These are phyloP conservation scores for Schwanniomyces yamadae DNA, from an alignment of 805 yeast species.

Conservation along the genomic window DNA sequence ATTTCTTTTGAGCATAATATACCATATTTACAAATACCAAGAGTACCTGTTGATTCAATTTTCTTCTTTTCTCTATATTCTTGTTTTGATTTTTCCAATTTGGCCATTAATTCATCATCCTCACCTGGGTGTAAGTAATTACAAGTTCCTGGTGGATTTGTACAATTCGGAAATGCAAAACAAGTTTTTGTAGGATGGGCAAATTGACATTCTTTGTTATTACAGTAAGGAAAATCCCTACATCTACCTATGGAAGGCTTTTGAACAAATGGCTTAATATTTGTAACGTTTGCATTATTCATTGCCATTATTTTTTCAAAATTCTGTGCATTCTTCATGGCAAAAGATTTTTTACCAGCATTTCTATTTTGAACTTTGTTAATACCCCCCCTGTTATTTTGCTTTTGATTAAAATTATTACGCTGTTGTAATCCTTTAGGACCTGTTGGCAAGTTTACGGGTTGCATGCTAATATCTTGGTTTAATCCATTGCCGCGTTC, in stretches of 20 bases:
- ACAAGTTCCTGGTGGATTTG: slow-evolving; percentile 80
- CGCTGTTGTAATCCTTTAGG: slow-evolving; percentile 6
- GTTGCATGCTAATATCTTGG: neutral
- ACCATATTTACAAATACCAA: slow-evolving; percentile 74
- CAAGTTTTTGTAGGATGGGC: slow-evolving; percentile 82
- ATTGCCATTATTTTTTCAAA: slow-evolving; percentile 42
- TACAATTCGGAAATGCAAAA: slow-evolving; percentile 72
- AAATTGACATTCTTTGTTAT: slow-evolving; percentile 63
- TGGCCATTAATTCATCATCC: slow-evolving; percentile 71
- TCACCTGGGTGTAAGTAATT: slow-evolving; percentile 81
- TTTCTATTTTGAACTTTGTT: slow-evolving; percentile 18
- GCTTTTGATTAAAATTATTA: slow-evolving; percentile 1
- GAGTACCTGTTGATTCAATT: slow-evolving; percentile 41
- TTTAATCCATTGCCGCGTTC: neutral
- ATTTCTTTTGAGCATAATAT: slow-evolving; percentile 68
- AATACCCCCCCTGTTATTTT: slow-evolving; percentile 18
- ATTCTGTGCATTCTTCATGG: slow-evolving; percentile 39
- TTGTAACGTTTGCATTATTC: slow-evolving; percentile 25
- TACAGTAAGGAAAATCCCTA: slow-evolving; percentile 68
- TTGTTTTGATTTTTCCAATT: slow-evolving; percentile 60
- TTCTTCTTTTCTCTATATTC: slow-evolving; percentile 43
- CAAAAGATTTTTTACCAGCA: slow-evolving; percentile 27
- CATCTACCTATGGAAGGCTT: slow-evolving; percentile 64
- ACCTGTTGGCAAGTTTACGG: slow-evolving; percentile 7
- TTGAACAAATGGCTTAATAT: slow-evolving; percentile 35